Evolutionary conservation across 345 rosid species (phyloP), one percentile per base, ranked within the genome.

Genomic region (Camelina sativa): DNA sequence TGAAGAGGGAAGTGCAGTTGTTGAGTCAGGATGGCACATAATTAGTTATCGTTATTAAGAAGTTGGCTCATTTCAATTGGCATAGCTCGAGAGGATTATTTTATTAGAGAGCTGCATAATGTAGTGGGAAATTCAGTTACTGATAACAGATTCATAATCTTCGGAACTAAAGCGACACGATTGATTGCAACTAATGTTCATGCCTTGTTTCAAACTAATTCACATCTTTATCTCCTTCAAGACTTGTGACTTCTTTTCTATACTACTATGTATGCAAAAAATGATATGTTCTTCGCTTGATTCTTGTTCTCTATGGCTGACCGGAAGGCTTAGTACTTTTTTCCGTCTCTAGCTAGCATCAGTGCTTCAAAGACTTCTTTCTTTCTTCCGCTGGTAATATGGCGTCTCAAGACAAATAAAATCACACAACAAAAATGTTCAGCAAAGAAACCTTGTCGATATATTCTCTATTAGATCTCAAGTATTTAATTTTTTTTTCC

Each of bases 121-220:
- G 5, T 35, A 17, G 83, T 84, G 5, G 89, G 91, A 62, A 87
- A 87, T 53, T 88, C 93, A 34, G 70, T 81, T 6, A 79, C 92
- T 3, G 72, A 81, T 0, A 76, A 83, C 23, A 84, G 76, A 73
- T 87, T 43, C 57, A 63, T 88, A 4, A 4, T 84, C 8, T 87
- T 85, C 17, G 94, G 94, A 11, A 76, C 73, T 7, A 91, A 95
- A 44, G 82, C 89, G 3, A 87, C 91, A 40, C 92, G 86, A 22
- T 82, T 91, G 53, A 81, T 91, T 22, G 81, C 75, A 72, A 92
- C 95, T 1, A 87, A 90, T 7, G 88, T 83, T 53, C 85, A 77
- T 60, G 89, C 92, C 13, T 80, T 87, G 23, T 84, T 90, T 57
- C 44, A 15, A 73, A 82, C 69, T 57, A 88, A 56, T 80, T 85